Conservation (phyloP, 176 grass and related monocot genomes). For the Carex littledalei region DNA sequence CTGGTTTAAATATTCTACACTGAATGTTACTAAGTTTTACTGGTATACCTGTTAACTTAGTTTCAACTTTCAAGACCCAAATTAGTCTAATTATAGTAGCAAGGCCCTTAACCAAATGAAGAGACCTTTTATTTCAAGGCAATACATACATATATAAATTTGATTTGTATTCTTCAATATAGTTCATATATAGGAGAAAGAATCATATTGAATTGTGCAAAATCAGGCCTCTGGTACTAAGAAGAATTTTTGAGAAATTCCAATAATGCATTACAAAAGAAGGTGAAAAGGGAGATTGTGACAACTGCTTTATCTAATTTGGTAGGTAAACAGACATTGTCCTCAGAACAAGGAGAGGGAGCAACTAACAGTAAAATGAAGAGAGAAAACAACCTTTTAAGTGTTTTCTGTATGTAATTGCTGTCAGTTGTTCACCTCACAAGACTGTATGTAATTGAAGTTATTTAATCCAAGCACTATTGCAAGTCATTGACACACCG, state of each 20-base stretch:
- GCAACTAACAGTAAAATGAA: background rate
- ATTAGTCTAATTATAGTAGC: conserved; percentile 1
- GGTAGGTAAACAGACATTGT: conserved; percentile 8
- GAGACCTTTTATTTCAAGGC: background rate
- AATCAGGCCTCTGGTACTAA: background rate
- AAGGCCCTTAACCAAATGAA: background rate
- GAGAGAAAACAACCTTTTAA: background rate
- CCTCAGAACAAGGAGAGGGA: background rate
- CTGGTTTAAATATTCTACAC: background rate
- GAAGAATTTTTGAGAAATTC: background rate
- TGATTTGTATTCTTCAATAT: background rate
- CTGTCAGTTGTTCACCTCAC: conserved; percentile 3
- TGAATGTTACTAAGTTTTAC: background rate
- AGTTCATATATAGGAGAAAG: background rate
- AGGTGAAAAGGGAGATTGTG: background rate
- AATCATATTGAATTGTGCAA: background rate
- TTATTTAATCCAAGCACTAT: no score
- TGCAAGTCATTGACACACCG: background rate
- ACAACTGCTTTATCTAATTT: background rate
- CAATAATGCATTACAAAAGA: background rate
- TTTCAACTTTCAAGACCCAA: background rate
- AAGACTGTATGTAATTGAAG: no score
- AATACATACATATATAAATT: background rate
- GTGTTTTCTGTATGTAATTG: background rate
- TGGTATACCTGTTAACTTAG: background rate